Base-by-base conservation (phyloP, 2,329 filamentous ascomycete genomes). In the Huntiella decipiens region DNA sequence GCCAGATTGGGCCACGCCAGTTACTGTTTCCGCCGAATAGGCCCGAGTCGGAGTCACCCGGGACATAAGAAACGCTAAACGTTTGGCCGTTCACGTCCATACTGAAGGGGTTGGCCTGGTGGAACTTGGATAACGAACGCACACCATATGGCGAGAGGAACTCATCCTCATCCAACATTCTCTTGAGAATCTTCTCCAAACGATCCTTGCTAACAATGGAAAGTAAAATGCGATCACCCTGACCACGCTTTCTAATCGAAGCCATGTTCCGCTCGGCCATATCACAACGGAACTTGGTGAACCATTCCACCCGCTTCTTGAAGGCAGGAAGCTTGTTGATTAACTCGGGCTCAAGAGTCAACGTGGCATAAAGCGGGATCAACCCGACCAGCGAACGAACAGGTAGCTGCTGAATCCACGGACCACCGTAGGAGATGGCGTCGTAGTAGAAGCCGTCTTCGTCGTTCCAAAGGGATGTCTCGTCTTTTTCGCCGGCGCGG, bases 361-460 rank as follows among this genome's bases (percentile, higher is more conserved):
- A 67, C 2, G 87, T 92, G 5, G 86, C 86, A 58, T 92, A 96
- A 8, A 96, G 73, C 1, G 88, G 88, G 52, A 96, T 96, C 48
- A 96, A 67, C 8, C 91, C 88, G 44, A 96, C 88, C 5, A 96
- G 73, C 12, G 88, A 96, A 49, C 86, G 73, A 44, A 96, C 84
- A 1, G 85, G 87, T 57, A 96, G 73, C 61, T 95, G 87, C 57
- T 95, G 84, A 45, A 83, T 83, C 79, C 80, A 93, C 5, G 87
- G 87, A 6, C 86, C 86, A 43, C 88, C 88, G 76, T 85, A 96
- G 1, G 87, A 92, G 52, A 96, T 96, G 19, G 88, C 88, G 63
- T 96, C 88, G 58, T 96, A 96, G 70, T 96, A 96, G 68, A 96
- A 96, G 47, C 84, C 86, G 61, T 96, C 88, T 51, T 93, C 74